Evolutionary conservation across 2,329 filamentous ascomycete genomes (phyloP).

Genomic region (Penicillium digitatum): DNA sequence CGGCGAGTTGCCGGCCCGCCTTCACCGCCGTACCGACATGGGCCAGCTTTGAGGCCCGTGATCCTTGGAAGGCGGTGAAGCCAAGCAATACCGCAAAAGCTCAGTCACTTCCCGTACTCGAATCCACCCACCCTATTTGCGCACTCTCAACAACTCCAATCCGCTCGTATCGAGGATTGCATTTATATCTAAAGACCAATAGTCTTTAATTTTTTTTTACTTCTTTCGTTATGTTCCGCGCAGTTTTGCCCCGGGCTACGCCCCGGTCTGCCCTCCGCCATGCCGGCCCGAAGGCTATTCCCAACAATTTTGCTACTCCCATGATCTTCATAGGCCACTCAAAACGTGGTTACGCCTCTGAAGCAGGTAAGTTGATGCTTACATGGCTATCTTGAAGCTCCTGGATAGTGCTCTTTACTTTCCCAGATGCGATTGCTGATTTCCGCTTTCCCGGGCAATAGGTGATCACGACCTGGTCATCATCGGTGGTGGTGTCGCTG

Average conservation of each 20-base stretch:
- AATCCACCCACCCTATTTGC: constrained; percentile 14
- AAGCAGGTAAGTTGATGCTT: constrained; percentile 40
- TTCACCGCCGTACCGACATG: not conserved
- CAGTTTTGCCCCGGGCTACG: constrained; percentile 48
- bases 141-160: constrained; percentile 20
- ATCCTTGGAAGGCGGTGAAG: constrained; percentile 2
- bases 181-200: constrained; percentile 26
- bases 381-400: not conserved
- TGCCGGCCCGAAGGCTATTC: constrained; percentile 34
- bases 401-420: constrained; percentile 16
- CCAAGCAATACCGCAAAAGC: constrained; percentile 28
- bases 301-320: constrained; percentile 36
- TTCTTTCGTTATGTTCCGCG: constrained; percentile 49
- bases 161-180: constrained; percentile 26
- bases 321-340: constrained; percentile 46
- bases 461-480: constrained; percentile 96
- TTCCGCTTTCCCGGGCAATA: constrained; percentile 36
- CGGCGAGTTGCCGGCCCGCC: not conserved
- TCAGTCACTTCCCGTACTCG: constrained; percentile 21
- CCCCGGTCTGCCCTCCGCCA: constrained; percentile 44
- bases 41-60: not conserved
- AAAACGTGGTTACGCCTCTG: constrained; percentile 56
- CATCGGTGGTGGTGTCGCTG: constrained; percentile 95
- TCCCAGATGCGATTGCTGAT: constrained; percentile 23
- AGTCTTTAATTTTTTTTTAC: constrained; percentile 24